Percentiles rank a stretch among this genome's conserved stretches.
Evolutionary conservation across 2,329 filamentous ascomycete species (phyloP).

Genomic region (Didymella exigua): DNA sequence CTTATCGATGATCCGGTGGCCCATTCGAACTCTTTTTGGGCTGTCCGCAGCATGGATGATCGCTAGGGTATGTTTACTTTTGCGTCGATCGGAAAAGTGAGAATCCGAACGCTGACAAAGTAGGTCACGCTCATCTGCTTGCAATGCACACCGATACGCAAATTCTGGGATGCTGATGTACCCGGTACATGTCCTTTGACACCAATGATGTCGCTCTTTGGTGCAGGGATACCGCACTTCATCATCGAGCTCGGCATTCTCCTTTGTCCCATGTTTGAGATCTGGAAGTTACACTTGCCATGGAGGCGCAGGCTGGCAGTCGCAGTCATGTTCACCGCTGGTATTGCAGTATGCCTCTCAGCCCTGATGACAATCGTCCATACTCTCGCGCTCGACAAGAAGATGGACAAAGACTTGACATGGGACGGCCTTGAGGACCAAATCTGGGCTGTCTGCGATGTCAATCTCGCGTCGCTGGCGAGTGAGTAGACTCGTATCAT

Average conservation of each 20-base stretch:
- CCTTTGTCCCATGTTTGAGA: conserved; percentile 27
- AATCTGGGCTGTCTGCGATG: conserved; percentile 35
- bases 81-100: not conserved
- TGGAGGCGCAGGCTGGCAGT: conserved; percentile 26
- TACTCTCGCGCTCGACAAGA: conserved; percentile 21
- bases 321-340: conserved; percentile 28
- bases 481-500: conserved; percentile 11
- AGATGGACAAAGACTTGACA: conserved; percentile 23
- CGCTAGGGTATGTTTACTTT: conserved; percentile 16
- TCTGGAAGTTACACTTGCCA: conserved; percentile 25
- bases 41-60: conserved; percentile 24
- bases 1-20: conserved; percentile 24
- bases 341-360: conserved; percentile 26
- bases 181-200: conserved; percentile 25
- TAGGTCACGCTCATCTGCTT: conserved; percentile 24
- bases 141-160: conserved; percentile 29
- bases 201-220: conserved; percentile 28
- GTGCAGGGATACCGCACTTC: conserved; percentile 27
- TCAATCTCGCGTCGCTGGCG: conserved; percentile 30
- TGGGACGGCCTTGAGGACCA: conserved; percentile 30
- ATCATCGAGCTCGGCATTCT: conserved; percentile 30
- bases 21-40: conserved; percentile 24
- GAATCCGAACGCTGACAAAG: not conserved
- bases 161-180: conserved; percentile 25
- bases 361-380: conserved; percentile 27